phyloP scores from a whole-genome alignment of 805 yeast species.

The Teunomyces funiuensis region DNA sequence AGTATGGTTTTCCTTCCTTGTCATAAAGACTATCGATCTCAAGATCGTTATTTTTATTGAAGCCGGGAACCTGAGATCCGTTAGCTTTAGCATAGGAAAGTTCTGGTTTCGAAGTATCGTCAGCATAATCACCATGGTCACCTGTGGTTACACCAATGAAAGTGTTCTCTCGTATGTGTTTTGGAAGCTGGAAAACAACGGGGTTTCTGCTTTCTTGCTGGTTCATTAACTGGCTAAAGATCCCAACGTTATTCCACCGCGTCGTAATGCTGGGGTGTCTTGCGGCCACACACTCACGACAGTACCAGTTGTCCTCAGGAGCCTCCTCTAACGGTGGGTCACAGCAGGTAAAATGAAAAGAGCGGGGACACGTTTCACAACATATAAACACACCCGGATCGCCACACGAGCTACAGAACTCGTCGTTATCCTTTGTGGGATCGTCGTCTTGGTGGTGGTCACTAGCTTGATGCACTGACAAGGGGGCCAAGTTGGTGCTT shows the following conservation, averaged over 20 bases:
- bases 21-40: conserved; percentile 69
- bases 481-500: conserved; percentile 25
- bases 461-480: conserved; percentile 8
- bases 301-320: conserved; percentile 91
- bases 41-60: conserved; percentile 46
- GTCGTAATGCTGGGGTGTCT: conserved; percentile 23
- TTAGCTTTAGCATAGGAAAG: conserved; percentile 39
- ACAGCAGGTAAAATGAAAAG: conserved; percentile 89
- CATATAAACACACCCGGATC: conserved; percentile 87
- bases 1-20: conserved; percentile 62
- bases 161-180: conserved; percentile 56
- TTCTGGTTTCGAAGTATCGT: conserved; percentile 47
- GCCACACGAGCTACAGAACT: conserved; percentile 88
- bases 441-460: conserved; percentile 9
- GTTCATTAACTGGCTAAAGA: conserved; percentile 58
- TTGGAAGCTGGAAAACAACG: conserved; percentile 55
- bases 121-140: conserved; percentile 68
- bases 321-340: conserved; percentile 84
- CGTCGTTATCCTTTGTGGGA: conserved; percentile 58
- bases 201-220: conserved; percentile 60
- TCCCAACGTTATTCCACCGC: conserved; percentile 41
- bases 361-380: conserved; percentile 89
- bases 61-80: conserved; percentile 35
- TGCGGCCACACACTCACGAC: conserved; percentile 68
- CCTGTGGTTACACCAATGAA: conserved; percentile 74